phyloP scores from a whole-genome alignment of 768 basidiomycete species.

The Mycena metata region DNA sequence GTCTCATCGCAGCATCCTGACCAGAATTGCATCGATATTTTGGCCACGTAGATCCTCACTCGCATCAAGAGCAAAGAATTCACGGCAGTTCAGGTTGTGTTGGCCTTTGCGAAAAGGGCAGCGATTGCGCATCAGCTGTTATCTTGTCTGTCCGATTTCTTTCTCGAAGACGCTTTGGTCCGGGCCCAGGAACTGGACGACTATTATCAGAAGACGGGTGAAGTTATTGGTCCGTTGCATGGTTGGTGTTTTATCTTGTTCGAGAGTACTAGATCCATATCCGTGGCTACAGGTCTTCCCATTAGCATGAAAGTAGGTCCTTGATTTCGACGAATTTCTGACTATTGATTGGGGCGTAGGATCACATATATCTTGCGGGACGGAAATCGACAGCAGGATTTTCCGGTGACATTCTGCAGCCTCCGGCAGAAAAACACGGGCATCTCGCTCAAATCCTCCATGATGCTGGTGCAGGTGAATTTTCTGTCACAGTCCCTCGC shows the following conservation, averaged over 20 bases:
- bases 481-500: background rate
- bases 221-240: constrained; percentile 58
- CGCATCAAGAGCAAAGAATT: constrained; percentile 47
- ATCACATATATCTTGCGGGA: constrained; percentile 57
- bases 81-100: constrained; percentile 55
- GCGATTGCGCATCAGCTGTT: constrained; percentile 64
- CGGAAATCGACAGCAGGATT: constrained; percentile 54
- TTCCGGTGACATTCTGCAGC: constrained; percentile 39
- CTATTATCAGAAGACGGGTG: constrained; percentile 52
- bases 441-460: constrained; percentile 52
- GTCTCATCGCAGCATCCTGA: constrained; percentile 4
- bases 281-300: constrained; percentile 40
- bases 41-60: constrained; percentile 31
- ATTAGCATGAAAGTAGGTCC: constrained; percentile 55
- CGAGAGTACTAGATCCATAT: background rate
- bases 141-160: constrained; percentile 57
- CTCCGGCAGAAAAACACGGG: constrained; percentile 30
- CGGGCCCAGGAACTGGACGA: constrained; percentile 59
- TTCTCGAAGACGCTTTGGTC: constrained; percentile 57
- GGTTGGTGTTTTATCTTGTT: constrained; percentile 42
- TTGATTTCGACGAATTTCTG: constrained; percentile 38
- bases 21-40: background rate
- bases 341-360: constrained; percentile 41
- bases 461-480: constrained; percentile 56
- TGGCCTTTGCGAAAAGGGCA: constrained; percentile 64